Evolutionary conservation across 2,329 filamentous ascomycete species (phyloP).

Genomic region (Myriosclerotinia duriaeana): DNA sequence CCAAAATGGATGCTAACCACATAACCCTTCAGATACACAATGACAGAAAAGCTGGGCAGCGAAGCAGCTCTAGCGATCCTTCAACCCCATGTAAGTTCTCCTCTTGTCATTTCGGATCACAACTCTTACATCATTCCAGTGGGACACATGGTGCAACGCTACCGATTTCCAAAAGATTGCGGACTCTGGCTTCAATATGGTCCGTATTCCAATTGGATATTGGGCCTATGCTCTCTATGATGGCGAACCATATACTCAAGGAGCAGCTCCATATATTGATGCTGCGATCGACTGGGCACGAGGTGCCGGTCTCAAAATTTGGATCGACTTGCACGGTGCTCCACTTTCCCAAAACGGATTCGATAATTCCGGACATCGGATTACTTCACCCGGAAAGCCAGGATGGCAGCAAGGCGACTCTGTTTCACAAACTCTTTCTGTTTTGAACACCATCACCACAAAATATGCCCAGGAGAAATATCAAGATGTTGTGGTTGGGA

Average conservation of each 20-base stretch:
- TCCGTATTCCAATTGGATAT: conserved; percentile 58
- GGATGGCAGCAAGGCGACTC: conserved; percentile 50
- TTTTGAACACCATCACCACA: conserved; percentile 56
- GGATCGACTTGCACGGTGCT: conserved; percentile 59
- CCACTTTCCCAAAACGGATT: conserved; percentile 60
- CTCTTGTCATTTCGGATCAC: conserved; percentile 31
- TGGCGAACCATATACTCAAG: conserved; percentile 51
- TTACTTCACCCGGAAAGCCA: conserved; percentile 38
- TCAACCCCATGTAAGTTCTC: conserved; percentile 46
- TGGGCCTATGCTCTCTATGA: conserved; percentile 56
- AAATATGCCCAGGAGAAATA: conserved; percentile 56
- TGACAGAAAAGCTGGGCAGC: conserved; percentile 48
- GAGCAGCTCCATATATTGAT: conserved; percentile 54
- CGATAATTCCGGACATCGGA: conserved; percentile 58
- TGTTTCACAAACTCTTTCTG: conserved; percentile 51
- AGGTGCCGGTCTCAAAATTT: conserved; percentile 52
- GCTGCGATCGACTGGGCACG: conserved; percentile 57
- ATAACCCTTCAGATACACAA: conserved; percentile 30
- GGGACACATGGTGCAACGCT: conserved; percentile 39
- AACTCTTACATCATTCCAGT: conserved; percentile 29
- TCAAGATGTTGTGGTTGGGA: conserved; percentile 58
- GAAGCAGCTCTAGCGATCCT: conserved; percentile 51
- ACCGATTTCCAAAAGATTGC: conserved; percentile 57
- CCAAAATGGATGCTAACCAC: not conserved
- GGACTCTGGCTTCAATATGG: conserved; percentile 56